A percentile compares a stretch with the other conserved stretches of the same genome.
Evolutionary conservation across 805 yeast genomes (phyloP).

Genomic region (Nakazawaea populi): DNA sequence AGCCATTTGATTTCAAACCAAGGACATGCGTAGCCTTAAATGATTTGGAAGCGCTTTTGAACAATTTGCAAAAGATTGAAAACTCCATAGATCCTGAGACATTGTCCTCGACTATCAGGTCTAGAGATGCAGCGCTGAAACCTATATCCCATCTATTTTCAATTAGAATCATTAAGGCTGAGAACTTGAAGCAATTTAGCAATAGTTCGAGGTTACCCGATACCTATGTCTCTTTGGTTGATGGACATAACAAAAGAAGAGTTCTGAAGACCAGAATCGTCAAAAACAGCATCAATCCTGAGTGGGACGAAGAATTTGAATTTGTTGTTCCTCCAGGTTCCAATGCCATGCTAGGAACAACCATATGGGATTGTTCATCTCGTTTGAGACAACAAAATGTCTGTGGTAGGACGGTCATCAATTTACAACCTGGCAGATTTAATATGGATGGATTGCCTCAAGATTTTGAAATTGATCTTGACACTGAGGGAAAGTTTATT

Average conservation of each 20-base stretch:
- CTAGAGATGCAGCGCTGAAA: neutral
- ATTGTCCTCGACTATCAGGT: neutral
- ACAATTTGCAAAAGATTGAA: conserved; percentile 47
- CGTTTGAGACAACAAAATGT: conserved; percentile 49
- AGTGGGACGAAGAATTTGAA: conserved; percentile 88
- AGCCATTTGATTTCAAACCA: conserved; percentile 52
- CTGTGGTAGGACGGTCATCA: conserved; percentile 58
- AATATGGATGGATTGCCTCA: conserved; percentile 65
- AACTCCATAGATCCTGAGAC: conserved; percentile 51
- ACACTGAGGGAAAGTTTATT: conserved; percentile 61
- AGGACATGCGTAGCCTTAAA: conserved; percentile 74
- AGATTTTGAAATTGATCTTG: conserved; percentile 52
- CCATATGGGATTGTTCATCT: conserved; percentile 64
- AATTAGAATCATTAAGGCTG: conserved; percentile 57
- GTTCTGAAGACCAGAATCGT: conserved; percentile 68
- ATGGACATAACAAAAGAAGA: conserved; percentile 45
- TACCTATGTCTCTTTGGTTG: conserved; percentile 59
- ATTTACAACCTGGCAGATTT: conserved; percentile 54
- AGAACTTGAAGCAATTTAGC: conserved; percentile 44
- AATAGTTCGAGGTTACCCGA: conserved; percentile 38
- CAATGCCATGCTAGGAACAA: conserved; percentile 44
- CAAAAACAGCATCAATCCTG: conserved; percentile 58
- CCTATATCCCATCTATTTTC: conserved; percentile 51
- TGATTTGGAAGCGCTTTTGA: conserved; percentile 49
- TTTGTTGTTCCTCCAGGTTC: conserved; percentile 21